Percentiles rank a stretch among this genome's conserved stretches.
These are phyloP conservation scores for Petrea volubilis DNA, from an alignment of 257 asterid species.

Conservation along the genomic window DNA sequence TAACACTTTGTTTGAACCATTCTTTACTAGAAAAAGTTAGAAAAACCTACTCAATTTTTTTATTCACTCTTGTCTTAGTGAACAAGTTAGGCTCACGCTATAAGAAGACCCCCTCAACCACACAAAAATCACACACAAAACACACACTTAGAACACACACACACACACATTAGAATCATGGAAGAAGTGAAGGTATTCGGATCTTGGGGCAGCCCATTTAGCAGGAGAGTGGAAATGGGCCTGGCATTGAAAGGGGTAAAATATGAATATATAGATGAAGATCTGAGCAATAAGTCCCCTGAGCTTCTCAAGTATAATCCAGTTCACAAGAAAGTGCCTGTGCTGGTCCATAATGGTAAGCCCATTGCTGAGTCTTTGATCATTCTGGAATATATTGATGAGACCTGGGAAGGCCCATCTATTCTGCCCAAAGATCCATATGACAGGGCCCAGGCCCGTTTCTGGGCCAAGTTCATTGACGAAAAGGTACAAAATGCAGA, in stretches of 20 bases:
- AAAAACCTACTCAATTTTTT: too few relatives aligned
- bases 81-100: conserved; percentile 2
- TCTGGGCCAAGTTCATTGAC: conserved; percentile 44
- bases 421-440: conserved; percentile 40
- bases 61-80: neutral
- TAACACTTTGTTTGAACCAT: too few relatives aligned
- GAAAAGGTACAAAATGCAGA: conserved; percentile 32
- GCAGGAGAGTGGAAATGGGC: conserved; percentile 18
- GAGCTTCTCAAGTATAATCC: conserved; percentile 49
- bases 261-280: conserved; percentile 21
- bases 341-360: conserved; percentile 31
- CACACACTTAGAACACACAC: neutral
- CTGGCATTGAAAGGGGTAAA: conserved; percentile 14
- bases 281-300: conserved; percentile 20
- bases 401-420: conserved; percentile 20
- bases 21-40: too few relatives aligned
- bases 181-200: conserved; percentile 48
- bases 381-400: conserved; percentile 30
- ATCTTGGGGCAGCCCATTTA: conserved; percentile 12
- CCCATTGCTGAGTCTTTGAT: conserved; percentile 35
- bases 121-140: neutral
- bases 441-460: conserved; percentile 36
- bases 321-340: conserved; percentile 29
- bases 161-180: conserved; percentile 21
- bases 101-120: neutral